Evolutionary conservation across 2,329 filamentous ascomycete genomes (phyloP).

Genomic region (Penicillium capsulatum): DNA sequence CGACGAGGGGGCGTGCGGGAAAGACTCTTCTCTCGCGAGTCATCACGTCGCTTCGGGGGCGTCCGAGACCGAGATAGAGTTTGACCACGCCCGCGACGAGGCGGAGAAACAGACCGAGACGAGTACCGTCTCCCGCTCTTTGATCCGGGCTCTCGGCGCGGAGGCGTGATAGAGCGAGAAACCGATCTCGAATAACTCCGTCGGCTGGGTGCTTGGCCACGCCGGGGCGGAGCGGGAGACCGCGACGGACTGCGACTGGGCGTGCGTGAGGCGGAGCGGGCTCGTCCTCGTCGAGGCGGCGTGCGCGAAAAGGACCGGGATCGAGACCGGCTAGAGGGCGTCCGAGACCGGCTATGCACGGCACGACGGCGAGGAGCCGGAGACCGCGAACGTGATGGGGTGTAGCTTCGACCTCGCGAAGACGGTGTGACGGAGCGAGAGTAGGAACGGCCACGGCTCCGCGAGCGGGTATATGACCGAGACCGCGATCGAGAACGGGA

Average conservation of each 20-base stretch:
- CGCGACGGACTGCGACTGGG: constrained; percentile 21
- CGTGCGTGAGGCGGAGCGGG: constrained; percentile 21
- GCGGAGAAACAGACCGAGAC: constrained; percentile 27
- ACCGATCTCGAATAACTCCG: constrained; percentile 33
- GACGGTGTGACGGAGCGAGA: constrained; percentile 31
- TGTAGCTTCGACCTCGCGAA: constrained; percentile 34
- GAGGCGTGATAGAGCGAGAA: constrained; percentile 27
- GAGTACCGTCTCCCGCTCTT: constrained; percentile 20
- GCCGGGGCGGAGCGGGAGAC: constrained; percentile 28
- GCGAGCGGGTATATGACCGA: constrained; percentile 36
- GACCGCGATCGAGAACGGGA: constrained; percentile 45
- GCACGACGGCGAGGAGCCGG: constrained; percentile 29
- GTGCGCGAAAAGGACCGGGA: constrained; percentile 26
- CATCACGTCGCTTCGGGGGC: constrained; percentile 17
- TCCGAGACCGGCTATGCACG: constrained; percentile 35
- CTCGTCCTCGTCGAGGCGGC: constrained; percentile 24
- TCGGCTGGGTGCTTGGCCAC: constrained; percentile 17
- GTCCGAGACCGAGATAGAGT: constrained; percentile 24
- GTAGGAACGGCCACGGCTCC: constrained; percentile 31
- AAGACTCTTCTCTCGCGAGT: constrained; percentile 21
- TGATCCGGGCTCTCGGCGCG: constrained; percentile 17
- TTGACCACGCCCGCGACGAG: constrained; percentile 21
- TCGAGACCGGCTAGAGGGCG: constrained; percentile 22
- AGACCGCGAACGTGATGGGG: constrained; percentile 38
- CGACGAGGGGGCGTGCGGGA: constrained; percentile 24